Evolutionary conservation across 257 asterid species (phyloP).

Genomic region (Plantago elongata): DNA sequence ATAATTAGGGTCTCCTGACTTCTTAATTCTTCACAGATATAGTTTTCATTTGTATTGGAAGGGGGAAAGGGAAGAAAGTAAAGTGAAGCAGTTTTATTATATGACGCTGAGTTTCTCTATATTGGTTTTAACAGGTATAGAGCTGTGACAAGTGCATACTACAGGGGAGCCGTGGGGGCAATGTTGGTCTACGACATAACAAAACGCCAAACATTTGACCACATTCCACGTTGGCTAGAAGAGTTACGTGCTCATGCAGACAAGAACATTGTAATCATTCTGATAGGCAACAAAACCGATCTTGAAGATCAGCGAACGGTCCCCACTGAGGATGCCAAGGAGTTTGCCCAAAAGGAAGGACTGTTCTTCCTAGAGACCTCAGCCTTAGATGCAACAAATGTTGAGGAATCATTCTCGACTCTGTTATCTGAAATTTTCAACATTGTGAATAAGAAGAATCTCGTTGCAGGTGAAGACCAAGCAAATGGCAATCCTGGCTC

Average conservation of each 20-base stretch:
- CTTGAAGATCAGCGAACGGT: slow-evolving; percentile 63
- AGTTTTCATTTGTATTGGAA: too few relatives aligned
- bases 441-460: slow-evolving; percentile 57
- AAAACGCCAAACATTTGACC: slow-evolving; percentile 64
- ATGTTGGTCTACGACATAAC: slow-evolving; percentile 76
- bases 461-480: slow-evolving; percentile 46
- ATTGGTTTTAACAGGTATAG: slow-evolving; percentile 44
- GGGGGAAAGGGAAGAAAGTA: not conserved
- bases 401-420: slow-evolving; percentile 61
- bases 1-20: too few relatives aligned
- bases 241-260: slow-evolving; percentile 44
- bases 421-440: slow-evolving; percentile 67
- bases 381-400: slow-evolving; percentile 58
- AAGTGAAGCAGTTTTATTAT: not conserved
- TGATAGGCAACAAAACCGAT: slow-evolving; percentile 69
- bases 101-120: not conserved
- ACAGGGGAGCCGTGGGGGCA: slow-evolving; percentile 83
- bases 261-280: slow-evolving; percentile 71
- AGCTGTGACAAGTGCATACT: slow-evolving; percentile 82
- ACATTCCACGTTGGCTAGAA: slow-evolving; percentile 80
- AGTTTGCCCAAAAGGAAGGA: slow-evolving; percentile 61
- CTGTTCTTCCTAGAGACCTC: slow-evolving; percentile 77
- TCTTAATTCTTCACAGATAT: too few relatives aligned
- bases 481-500: slow-evolving; percentile 48
- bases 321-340: slow-evolving; percentile 75